Percentiles rank a stretch among this genome's conserved stretches.
phyloP scores from a whole-genome alignment of 352 stramenopile genomes.

The Thraustochytrium striatum region DNA sequence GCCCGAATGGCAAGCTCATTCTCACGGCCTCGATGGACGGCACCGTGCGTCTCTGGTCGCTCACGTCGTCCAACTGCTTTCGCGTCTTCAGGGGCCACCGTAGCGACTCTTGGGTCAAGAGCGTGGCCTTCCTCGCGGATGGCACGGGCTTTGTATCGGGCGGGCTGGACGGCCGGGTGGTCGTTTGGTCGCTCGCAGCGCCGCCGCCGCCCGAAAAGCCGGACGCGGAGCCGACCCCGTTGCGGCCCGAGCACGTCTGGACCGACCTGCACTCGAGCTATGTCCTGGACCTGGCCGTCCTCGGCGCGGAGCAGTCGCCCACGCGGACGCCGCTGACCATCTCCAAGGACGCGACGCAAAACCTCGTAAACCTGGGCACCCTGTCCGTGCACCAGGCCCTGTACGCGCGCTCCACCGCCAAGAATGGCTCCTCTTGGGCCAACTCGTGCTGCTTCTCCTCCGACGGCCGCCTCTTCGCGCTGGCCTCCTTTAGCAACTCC shows the following conservation, averaged over 20 bases:
- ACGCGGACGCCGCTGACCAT: not conserved
- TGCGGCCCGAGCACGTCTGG: not conserved
- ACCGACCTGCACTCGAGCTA: slow-evolving; percentile 1
- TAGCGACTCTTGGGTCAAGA: slow-evolving; percentile 7
- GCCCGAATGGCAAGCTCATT: slow-evolving; percentile 28
- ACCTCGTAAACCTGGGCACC: not conserved
- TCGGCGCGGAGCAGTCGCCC: not conserved
- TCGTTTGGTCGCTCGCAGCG: not conserved
- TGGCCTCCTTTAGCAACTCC: slow-evolving; percentile 27
- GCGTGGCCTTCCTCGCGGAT: not conserved
- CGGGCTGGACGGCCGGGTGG: slow-evolving; percentile 21
- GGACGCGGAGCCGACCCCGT: not conserved
- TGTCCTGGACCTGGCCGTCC: not conserved
- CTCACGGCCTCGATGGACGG: slow-evolving; percentile 30
- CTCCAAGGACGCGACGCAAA: slow-evolving; percentile 17
- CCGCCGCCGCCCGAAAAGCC: not conserved
- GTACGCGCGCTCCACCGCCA: not conserved
- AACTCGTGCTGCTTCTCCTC: not conserved
- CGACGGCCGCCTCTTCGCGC: not conserved
- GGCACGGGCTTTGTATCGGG: slow-evolving; percentile 5
- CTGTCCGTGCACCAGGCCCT: not conserved
- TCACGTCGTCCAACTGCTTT: not conserved
- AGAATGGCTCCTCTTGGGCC: not conserved
- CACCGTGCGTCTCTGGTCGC: slow-evolving; percentile 24
- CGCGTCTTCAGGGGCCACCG: slow-evolving; percentile 9